Evolutionary conservation across 805 yeast genomes (phyloP).

Genomic region (Wickerhamomyces xylosicus): DNA sequence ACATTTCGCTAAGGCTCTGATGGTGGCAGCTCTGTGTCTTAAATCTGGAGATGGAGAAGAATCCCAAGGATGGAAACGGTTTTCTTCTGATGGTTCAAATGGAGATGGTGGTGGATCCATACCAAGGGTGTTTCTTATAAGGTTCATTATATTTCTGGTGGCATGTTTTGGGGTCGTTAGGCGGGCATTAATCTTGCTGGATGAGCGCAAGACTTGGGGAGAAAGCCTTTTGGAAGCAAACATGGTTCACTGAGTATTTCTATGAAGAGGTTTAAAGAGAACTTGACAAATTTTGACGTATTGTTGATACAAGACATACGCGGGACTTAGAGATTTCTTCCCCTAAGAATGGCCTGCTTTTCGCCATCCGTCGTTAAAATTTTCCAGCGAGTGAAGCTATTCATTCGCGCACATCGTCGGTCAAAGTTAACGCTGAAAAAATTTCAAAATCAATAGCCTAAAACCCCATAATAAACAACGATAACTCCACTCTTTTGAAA

Average conservation of each 20-base stretch:
- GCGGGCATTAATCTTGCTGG: neutral
- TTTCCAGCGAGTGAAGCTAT: neutral
- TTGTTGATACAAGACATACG: too few species aligned
- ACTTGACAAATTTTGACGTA: too few species aligned
- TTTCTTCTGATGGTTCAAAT: slow-evolving; percentile 59
- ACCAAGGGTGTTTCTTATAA: slow-evolving; percentile 38
- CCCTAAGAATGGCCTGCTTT: neutral
- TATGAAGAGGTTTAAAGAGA: neutral
- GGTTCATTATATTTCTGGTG: slow-evolving; percentile 24
- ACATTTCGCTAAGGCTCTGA: slow-evolving; percentile 78
- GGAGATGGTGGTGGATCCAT: slow-evolving; percentile 56
- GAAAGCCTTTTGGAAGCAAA: neutral
- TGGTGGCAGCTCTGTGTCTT: slow-evolving; percentile 84
- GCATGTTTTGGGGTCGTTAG: neutral
- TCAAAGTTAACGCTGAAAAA: neutral
- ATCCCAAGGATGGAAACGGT: slow-evolving; percentile 84
- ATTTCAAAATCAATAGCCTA: too few species aligned
- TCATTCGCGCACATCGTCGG: neutral
- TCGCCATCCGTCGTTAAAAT: neutral
- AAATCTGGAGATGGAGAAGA: slow-evolving; percentile 82
- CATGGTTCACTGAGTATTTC: neutral
- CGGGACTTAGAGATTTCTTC: neutral
- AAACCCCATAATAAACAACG: too few species aligned
- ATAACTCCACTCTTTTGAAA: too few species aligned
- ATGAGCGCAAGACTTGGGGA: neutral